Evolutionary conservation across 371 early-diverging fungal genomes (phyloP).

Genomic region (Rhizopus stolonifer): DNA sequence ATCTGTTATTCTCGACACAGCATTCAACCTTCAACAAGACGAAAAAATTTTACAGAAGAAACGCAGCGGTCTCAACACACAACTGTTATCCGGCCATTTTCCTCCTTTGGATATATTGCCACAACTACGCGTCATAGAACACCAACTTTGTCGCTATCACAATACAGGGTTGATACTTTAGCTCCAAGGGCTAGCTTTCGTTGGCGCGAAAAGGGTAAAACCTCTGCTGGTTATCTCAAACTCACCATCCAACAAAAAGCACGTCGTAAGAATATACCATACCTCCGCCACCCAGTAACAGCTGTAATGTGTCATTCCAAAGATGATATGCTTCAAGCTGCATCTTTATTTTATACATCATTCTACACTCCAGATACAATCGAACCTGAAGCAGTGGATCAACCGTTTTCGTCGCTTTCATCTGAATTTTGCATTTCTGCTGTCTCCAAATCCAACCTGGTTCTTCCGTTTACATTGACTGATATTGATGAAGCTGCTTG

Average conservation of each 20-base stretch:
- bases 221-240: conserved; percentile 6
- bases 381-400: neutral
- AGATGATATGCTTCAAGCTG: conserved; percentile 8
- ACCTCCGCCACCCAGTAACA: neutral
- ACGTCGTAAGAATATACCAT: neutral
- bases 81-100: neutral
- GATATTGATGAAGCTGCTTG: neutral
- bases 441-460: neutral
- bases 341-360: conserved; percentile 2
- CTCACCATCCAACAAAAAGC: neutral
- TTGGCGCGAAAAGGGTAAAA: conserved; percentile 7
- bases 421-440: neutral
- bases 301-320: neutral
- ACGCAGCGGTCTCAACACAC: conserved; percentile 5
- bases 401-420: neutral
- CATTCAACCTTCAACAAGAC: neutral
- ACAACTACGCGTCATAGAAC: neutral
- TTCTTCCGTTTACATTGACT: neutral
- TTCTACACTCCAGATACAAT: conserved; percentile 11
- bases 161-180: neutral
- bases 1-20: too few relatives aligned
- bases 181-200: neutral
- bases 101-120: neutral
- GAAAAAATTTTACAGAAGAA: neutral
- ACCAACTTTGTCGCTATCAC: neutral